A percentile compares a stretch with the other conserved stretches of the same genome.
These are phyloP conservation scores for Aspergillus neoniger DNA, from an alignment of 2,329 filamentous ascomycete genomes.

Conservation along the genomic window DNA sequence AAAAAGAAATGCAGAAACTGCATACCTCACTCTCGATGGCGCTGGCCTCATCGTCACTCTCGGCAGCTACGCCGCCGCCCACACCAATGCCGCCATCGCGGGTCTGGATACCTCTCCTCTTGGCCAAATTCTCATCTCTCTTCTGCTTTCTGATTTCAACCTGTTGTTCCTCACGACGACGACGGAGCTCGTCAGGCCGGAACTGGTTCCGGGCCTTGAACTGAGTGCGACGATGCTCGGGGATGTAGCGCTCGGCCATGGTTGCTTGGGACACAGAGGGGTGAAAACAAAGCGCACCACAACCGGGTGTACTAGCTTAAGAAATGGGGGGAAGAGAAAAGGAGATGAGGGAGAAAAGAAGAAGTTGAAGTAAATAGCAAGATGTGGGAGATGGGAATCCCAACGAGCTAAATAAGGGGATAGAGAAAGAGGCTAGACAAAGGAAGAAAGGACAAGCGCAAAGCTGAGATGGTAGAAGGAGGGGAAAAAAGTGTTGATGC, in stretches of 20 bases:
- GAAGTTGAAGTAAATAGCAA: slow-evolving; percentile 11
- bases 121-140: slow-evolving; percentile 97
- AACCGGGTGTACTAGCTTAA: slow-evolving; percentile 17
- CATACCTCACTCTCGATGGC: slow-evolving; percentile 96
- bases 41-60: slow-evolving; percentile 95
- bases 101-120: slow-evolving; percentile 89
- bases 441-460: slow-evolving; percentile 11
- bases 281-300: slow-evolving; percentile 35
- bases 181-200: slow-evolving; percentile 97
- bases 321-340: slow-evolving; percentile 12
- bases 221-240: slow-evolving; percentile 97
- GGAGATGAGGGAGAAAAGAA: slow-evolving; percentile 24
- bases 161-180: slow-evolving; percentile 97
- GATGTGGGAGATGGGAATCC: slow-evolving; percentile 28
- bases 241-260: slow-evolving; percentile 99
- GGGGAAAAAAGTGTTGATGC: slow-evolving; percentile 27
- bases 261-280: slow-evolving; percentile 40
- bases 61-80: slow-evolving; percentile 71
- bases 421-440: slow-evolving; percentile 9
- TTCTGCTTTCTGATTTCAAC: slow-evolving; percentile 99
- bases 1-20: slow-evolving; percentile 25
- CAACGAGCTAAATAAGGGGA: slow-evolving; percentile 18
- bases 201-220: slow-evolving; percentile 99
- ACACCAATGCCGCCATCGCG: slow-evolving; percentile 65
- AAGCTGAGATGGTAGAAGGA: slow-evolving; percentile 20